These are phyloP conservation scores for Cladophialophora carrionii DNA, from an alignment of 2,329 filamentous ascomycete species.

Conservation along the genomic window DNA sequence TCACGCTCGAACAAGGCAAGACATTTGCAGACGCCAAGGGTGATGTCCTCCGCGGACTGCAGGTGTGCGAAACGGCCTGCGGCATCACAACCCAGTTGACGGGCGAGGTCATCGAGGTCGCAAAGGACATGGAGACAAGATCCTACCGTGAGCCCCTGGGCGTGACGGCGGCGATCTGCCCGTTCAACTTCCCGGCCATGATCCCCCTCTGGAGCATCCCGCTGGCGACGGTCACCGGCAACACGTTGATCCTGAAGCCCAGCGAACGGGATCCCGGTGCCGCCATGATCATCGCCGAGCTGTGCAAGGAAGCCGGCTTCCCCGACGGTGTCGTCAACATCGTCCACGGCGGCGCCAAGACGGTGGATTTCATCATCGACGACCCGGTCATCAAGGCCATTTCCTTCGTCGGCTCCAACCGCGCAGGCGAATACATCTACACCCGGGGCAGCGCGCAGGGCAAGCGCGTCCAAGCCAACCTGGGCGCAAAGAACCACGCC, in stretches of 20 bases:
- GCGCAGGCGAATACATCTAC: slow-evolving; percentile 71
- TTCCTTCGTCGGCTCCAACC: slow-evolving; percentile 70
- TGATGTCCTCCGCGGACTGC: slow-evolving; percentile 67
- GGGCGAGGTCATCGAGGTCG: slow-evolving; percentile 69
- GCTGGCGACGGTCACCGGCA: slow-evolving; percentile 66
- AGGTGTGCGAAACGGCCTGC: slow-evolving; percentile 69
- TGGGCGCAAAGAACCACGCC: slow-evolving; percentile 72
- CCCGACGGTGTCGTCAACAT: slow-evolving; percentile 69
- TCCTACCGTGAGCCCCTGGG: slow-evolving; percentile 68
- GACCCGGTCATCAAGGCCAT: slow-evolving; percentile 70
- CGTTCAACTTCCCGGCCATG: slow-evolving; percentile 73
- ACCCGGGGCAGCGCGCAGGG: slow-evolving; percentile 68
- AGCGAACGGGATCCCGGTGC: slow-evolving; percentile 68
- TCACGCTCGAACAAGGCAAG: slow-evolving; percentile 70
- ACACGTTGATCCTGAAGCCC: slow-evolving; percentile 67
- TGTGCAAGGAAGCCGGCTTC: slow-evolving; percentile 66
- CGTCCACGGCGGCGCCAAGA: slow-evolving; percentile 65
- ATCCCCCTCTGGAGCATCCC: slow-evolving; percentile 71
- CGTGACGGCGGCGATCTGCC: slow-evolving; percentile 67
- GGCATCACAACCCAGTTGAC: slow-evolving; percentile 68
- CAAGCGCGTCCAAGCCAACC: slow-evolving; percentile 70
- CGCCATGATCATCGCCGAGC: slow-evolving; percentile 67
- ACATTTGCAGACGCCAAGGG: slow-evolving; percentile 69
- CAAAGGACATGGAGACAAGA: slow-evolving; percentile 71
- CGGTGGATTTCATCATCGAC: slow-evolving; percentile 71